Evolutionary conservation across 2,329 filamentous ascomycete genomes (phyloP), one percentile per base, ranked within the genome.

Genomic region (Fusarium devonianum): DNA sequence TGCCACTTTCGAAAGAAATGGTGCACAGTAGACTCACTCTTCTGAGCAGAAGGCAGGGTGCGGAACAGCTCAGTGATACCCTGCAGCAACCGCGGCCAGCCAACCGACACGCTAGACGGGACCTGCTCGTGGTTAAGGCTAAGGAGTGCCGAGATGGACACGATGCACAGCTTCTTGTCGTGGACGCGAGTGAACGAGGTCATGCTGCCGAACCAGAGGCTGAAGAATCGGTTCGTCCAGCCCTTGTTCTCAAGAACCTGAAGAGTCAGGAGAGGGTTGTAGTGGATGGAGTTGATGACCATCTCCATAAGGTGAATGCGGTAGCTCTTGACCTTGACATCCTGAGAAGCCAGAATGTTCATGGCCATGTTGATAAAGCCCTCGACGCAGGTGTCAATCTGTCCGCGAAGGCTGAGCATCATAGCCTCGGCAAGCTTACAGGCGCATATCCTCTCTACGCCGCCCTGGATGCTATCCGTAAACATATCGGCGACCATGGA

Each of bases 151-250:
- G 90, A 88, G 63, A 99, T 97, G 35, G 92, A 93, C 13, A 92
- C 90, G 64, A 99, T 97, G 56, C 91, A 97, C 18, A 99, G 80
- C 79, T 97, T 99, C 83, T 99, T 99, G 78, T 99, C 94, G 70
- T 99, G 94, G 3, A 99, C 94, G 30, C 94, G 84, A 41, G 85
- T 89, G 76, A 99, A 97, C 66, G 85, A 87, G 56, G 96, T 89
- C 76, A 99, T 99, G 75, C 87, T 95, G 30, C 90, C 90, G 73
- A 99, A 99, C 94, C 94, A 99, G 50, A 95, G 78, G 73, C 90
- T 96, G 79, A 99, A 99, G 77, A 99, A 99, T 69, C 95, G 95
- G 75, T 97, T 97, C 6, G 94, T 97, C 93, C 92, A 97, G 53
- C 85, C 88, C 67, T 95, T 93, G 42, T 81, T 76, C 75, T 99